Conservation (phyloP, 139 green algal species). For the Ettlia oleoabundans region DNA sequence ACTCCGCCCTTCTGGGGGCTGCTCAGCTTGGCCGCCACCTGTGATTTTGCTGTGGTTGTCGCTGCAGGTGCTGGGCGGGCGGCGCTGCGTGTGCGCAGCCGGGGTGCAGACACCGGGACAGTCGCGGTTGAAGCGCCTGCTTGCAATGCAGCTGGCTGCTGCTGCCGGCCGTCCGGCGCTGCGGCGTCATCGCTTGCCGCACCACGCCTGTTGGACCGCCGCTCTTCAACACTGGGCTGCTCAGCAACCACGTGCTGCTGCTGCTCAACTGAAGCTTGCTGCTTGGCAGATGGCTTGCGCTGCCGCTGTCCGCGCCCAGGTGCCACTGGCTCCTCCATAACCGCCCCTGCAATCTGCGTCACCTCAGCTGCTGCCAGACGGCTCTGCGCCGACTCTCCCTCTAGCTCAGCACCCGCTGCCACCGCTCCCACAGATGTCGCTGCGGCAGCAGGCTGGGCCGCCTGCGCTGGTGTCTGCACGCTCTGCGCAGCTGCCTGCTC, state of each 20-base stretch:
- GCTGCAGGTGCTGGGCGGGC: background rate
- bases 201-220: background rate
- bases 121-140: background rate
- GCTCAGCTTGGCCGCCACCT: conserved; percentile 24
- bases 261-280: background rate
- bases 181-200: background rate
- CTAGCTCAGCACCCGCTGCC: background rate
- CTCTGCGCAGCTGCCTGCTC: conserved; percentile 7
- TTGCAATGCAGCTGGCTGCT: background rate
- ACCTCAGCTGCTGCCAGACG: background rate
- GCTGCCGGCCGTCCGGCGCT: background rate
- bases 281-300: conserved; percentile 24
- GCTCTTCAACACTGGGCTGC: background rate
- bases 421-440: background rate
- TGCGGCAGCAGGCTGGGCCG: background rate
- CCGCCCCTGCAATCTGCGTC: too few relatives aligned
- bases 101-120: too few relatives aligned
- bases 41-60: too few relatives aligned
- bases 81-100: background rate
- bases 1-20: conserved; percentile 14
- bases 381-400: conserved; percentile 15
- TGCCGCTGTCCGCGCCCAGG: background rate
- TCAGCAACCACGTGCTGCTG: background rate
- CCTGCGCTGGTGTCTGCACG: conserved; percentile 3
- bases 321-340: background rate